These are phyloP conservation scores for Coffea canephora DNA, from an alignment of 257 asterid species.

Conservation along the genomic window DNA sequence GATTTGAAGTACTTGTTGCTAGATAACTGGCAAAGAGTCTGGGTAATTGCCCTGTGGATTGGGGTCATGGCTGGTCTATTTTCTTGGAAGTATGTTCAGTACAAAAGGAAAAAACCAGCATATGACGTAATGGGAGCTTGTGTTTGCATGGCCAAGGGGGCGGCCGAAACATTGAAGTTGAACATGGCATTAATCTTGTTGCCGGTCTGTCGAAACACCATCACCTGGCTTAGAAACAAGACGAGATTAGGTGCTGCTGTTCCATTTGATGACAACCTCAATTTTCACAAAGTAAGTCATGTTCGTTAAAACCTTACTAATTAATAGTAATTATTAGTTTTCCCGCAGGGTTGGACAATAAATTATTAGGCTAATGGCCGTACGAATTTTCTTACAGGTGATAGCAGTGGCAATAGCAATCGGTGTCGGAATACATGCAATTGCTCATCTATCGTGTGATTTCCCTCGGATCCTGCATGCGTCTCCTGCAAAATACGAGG, in stretches of 20 bases:
- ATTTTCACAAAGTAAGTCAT: slow-evolving; percentile 68
- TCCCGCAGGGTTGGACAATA: no score
- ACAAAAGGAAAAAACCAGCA: slow-evolving; percentile 47
- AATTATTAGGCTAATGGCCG: background rate
- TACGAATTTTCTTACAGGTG: slow-evolving; percentile 29
- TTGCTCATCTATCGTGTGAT: slow-evolving; percentile 68
- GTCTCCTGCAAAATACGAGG: slow-evolving; percentile 38
- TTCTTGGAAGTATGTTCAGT: slow-evolving; percentile 67
- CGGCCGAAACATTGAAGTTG: slow-evolving; percentile 91
- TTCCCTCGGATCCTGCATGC: slow-evolving; percentile 63
- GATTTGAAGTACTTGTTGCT: slow-evolving; percentile 54
- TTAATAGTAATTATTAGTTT: background rate
- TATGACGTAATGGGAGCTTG: slow-evolving; percentile 76
- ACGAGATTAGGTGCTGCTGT: slow-evolving; percentile 59
- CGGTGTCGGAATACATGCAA: slow-evolving; percentile 71
- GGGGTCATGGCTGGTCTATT: slow-evolving; percentile 83
- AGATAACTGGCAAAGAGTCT: slow-evolving; percentile 92
- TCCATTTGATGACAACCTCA: slow-evolving; percentile 83
- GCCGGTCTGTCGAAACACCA: slow-evolving; percentile 86
- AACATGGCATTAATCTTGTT: slow-evolving; percentile 87
- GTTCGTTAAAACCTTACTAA: background rate
- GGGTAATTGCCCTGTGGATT: slow-evolving; percentile 88
- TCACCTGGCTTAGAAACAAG: slow-evolving; percentile 91
- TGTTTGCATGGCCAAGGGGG: slow-evolving; percentile 91
- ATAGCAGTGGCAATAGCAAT: slow-evolving; percentile 66